These are phyloP conservation scores for Aspergillus vadensis DNA, from an alignment of 2,329 filamentous ascomycete species.

Conservation along the genomic window DNA sequence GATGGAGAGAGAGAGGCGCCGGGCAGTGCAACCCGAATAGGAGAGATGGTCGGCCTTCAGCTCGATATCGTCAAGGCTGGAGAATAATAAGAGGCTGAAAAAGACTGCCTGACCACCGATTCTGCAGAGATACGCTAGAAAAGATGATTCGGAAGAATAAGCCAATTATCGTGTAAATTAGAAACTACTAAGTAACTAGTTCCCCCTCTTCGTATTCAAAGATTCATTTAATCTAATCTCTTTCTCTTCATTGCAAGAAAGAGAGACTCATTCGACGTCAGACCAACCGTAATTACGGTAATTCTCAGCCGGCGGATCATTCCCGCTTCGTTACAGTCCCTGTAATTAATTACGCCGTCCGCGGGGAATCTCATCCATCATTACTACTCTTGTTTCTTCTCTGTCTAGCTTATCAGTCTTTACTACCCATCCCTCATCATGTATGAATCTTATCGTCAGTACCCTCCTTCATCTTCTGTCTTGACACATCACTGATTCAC, in stretches of 20 bases:
- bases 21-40: constrained; percentile 4
- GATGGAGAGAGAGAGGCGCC: background rate
- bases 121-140: background rate
- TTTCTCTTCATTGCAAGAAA: too few species aligned
- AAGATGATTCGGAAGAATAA: background rate
- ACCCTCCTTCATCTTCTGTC: background rate
- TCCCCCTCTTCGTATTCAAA: too few species aligned
- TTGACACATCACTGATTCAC: constrained; percentile 7
- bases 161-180: background rate
- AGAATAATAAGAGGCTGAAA: background rate
- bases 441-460: constrained; percentile 50
- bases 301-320: background rate
- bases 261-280: constrained; percentile 1
- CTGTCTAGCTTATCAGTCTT: too few species aligned
- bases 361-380: background rate
- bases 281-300: constrained; percentile 7
- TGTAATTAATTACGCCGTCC: constrained; percentile 2
- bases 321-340: constrained; percentile 6
- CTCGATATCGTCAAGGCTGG: background rate
- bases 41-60: background rate
- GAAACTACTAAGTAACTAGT: too few species aligned
- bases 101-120: background rate
- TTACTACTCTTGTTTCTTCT: too few species aligned
- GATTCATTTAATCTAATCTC: background rate
- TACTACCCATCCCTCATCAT: constrained; percentile 27